Base-by-base conservation (phyloP, 441 rosid genomes). In the Manihot esculenta region DNA sequence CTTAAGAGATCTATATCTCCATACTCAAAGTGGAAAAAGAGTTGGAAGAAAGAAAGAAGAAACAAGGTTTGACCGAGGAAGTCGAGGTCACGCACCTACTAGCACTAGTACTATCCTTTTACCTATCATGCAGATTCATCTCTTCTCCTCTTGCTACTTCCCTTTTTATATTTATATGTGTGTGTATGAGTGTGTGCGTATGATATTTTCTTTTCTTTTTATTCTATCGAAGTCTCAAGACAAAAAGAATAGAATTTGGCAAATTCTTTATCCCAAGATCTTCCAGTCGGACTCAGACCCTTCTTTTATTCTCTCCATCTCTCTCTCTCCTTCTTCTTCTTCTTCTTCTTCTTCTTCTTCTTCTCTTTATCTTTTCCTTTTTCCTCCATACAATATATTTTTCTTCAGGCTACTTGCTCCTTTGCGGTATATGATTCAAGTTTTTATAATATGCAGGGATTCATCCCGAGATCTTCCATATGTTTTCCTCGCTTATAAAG, bases 261-360 rank as follows among this genome's bases (percentile, higher is more conserved):
- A 72, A 76, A 79, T 82, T 81, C 86, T 89, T 84, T 83, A 73
- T 82, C 87, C 90, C 89, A 77, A 89, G 85, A 85, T 84, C 88
- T 76, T 74, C 60, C 77, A 80, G 82, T 78, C 82, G 79, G 80
- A 80, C 81, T 84, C 90, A 79, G 86, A 78, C 66, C 73, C 71
- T 76, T 71, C 58, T 68, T 66, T 74, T 63, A 18, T 11, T 20
- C 12, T 51, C 12, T 56, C 20, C 30, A 38, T 18, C 24, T 47
- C 45, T 66, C 21, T 62, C 18, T 27, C 3, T 77, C 69, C 45
- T 24, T 55, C 48, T 55, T 47, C 77, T 69, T 70, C 75, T 72
- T 81, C 72, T 72, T 47, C 64, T 68, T 68, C 14, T 61, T 49
- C 51, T 30, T 15, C 21, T 9, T 24, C 64, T 68, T 71, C 15